Base-by-base conservation (phyloP, 192 early-diverging fungal species). In the Coemansia sp. region DNA sequence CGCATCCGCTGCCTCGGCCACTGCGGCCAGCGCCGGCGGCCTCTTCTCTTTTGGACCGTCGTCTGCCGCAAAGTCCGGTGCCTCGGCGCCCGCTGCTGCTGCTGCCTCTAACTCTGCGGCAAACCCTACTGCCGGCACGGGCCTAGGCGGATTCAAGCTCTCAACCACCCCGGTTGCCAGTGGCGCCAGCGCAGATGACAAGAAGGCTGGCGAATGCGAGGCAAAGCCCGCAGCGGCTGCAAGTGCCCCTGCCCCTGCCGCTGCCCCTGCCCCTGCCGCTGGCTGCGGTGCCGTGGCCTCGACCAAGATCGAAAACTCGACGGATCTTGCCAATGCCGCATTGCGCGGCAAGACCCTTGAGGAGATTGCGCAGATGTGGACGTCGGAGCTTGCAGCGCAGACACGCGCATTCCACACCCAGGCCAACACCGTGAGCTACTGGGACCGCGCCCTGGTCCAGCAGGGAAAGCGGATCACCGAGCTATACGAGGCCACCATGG, bases 331-430 rank as follows among this genome's bases (percentile, higher is more conserved):
- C 0, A 78, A 78, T 35, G 56, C 70, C 0, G 75, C 70, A 36
- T 58, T 78, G 36, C 75, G 70, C 14, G 70, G 70, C 58, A 94
- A 90, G 76, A 93, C 90, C 24, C 83, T 98, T 77, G 92, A 94
- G 60, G 93, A 95, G 61, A 91, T 98, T 48, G 70, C 94, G 32
- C 88, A 92, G 42, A 86, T 88, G 77, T 98, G 97, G 97, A 91
- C 88, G 18, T 72, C 75, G 14, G 90, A 96, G 68, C 83, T 98
- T 36, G 85, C 91, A 39, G 82, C 75, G 39, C 85, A 86, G 50
- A 89, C 91, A 2, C 83, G 85, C 25, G 90, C 90, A 29, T 98
- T 97, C 82, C 91, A 93, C 59, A 81, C 79, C 32, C 89, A 93
- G 72, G 95, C 94, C 1, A 83, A 81, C 48, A 87, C 93, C 61